Base-by-base conservation (phyloP, 257 asterid genomes). In the Jasminum sambac region DNA sequence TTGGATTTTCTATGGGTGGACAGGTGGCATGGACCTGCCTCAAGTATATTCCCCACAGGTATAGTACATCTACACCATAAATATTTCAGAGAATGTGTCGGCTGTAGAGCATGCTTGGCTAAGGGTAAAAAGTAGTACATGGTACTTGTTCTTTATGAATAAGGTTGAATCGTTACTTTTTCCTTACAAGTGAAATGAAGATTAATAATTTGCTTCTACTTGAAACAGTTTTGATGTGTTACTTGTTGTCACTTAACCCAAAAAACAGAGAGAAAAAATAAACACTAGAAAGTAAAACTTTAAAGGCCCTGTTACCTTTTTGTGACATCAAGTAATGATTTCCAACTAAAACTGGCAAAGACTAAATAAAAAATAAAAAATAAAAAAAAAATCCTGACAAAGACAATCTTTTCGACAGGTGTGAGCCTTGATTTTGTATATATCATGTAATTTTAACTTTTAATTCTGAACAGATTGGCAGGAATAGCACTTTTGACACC, bases 31-130 rank as follows among this genome's bases (percentile, higher is more conserved):
- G 97, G 97, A 75, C 91, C 34, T 87, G 88, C 86, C 92, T 94
- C 78, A 89, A 94, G 71, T 85, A 94, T 78, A 94, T 94, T 61
- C 98, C 98, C 72, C 97, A 90, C 68, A 90, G 98, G 98, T 86
- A 68, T 61, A 38, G 21, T 62, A 67, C 63, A 1, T 26, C 61
- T 64, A 11, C 8, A 26, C 41, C 63, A 8, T 55, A 55, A 21
- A 21, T 21, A 55, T 9, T 39, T 48, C 11, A 23, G 24, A 30
- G 36, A 30, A n/a, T n/a, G n/a, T 8, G 6, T 8, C n/a, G 19
- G 58, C 24, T n/a, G 40, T 55, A 4, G 62, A 55, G 3, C 34
- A 55, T 55, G 62, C 19, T 21, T 55, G 34, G 1, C 16, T 2
- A 50, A 50, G 60, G 19, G n/a, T 50, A 55, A 55, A 50, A 21